Conservation (phyloP, 192 early-diverging fungal species). For the Coemansia sp. region DNA sequence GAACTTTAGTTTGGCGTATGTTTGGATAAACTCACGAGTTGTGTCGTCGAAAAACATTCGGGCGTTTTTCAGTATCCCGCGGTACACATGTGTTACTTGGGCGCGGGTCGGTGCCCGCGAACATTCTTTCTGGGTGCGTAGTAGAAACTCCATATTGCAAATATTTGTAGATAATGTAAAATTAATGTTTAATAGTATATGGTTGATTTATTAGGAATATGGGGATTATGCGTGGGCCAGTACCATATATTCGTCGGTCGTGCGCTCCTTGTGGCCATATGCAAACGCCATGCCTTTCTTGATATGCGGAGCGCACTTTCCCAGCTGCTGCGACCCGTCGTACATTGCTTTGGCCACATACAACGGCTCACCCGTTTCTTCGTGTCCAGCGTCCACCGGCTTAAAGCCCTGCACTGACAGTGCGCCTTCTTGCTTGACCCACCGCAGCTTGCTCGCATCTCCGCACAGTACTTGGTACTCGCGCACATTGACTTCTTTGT, state of each 20-base stretch:
- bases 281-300: constrained; percentile 54
- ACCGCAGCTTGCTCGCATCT: constrained; percentile 56
- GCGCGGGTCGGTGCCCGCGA: not conserved
- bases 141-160: constrained; percentile 30
- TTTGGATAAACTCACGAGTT: constrained; percentile 35
- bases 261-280: constrained; percentile 52
- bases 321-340: constrained; percentile 56
- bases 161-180: not conserved
- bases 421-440: constrained; percentile 53
- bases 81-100: constrained; percentile 25
- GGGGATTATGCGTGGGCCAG: constrained; percentile 26
- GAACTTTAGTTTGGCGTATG: constrained; percentile 31
- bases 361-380: constrained; percentile 50
- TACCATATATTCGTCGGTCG: constrained; percentile 46
- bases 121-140: constrained; percentile 8
- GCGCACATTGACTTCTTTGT: constrained; percentile 54
- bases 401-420: constrained; percentile 44
- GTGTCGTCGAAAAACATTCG: constrained; percentile 45
- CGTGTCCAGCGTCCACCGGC: constrained; percentile 43
- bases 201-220: no score
- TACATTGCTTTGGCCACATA: constrained; percentile 51
- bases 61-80: constrained; percentile 39
- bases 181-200: constrained; percentile 6
- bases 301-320: constrained; percentile 55
- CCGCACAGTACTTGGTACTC: constrained; percentile 66